These are phyloP conservation scores for Arthrobotrys conoides DNA, from an alignment of 2,329 filamentous ascomycete genomes.

Conservation along the genomic window DNA sequence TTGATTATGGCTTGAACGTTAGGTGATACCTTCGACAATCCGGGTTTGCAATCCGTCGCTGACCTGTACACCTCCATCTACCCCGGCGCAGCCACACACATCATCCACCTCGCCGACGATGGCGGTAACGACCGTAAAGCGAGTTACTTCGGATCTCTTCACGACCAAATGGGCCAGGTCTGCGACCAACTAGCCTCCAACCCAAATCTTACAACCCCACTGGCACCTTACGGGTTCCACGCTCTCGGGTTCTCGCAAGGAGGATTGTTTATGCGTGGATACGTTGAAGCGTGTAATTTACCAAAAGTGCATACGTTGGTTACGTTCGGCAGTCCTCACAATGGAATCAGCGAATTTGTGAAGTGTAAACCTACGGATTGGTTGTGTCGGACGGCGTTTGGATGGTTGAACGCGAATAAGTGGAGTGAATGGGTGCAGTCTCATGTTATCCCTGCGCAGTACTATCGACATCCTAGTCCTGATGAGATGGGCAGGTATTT, in stretches of 20 bases:
- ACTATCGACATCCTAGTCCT: conserved; percentile 79
- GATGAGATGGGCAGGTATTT: conserved; percentile 80
- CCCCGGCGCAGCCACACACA: conserved; percentile 87
- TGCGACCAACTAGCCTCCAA: conserved; percentile 45
- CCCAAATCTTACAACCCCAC: conserved; percentile 34
- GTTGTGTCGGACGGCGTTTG: conserved; percentile 84
- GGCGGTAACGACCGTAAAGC: conserved; percentile 79
- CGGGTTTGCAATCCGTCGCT: conserved; percentile 80
- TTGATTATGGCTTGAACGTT: neutral
- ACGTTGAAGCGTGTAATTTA: conserved; percentile 86
- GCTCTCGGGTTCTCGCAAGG: conserved; percentile 93
- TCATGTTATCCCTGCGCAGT: conserved; percentile 90
- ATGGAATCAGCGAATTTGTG: conserved; percentile 86
- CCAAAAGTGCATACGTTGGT: conserved; percentile 83
- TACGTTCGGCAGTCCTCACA: conserved; percentile 92
- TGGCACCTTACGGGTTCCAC: conserved; percentile 47
- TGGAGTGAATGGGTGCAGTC: conserved; percentile 85
- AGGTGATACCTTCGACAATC: conserved; percentile 80
- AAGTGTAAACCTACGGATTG: conserved; percentile 80
- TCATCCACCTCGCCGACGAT: conserved; percentile 79
- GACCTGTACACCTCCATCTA: conserved; percentile 77
- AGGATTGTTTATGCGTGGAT: conserved; percentile 92
- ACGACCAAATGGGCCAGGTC: conserved; percentile 76
- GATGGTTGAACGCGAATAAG: conserved; percentile 81
- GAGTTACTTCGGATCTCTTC: conserved; percentile 92